Evolutionary conservation across 2,329 filamentous ascomycete species (phyloP).

Genomic region (Ophiognomonia clavigignenti-juglandacearum): DNA sequence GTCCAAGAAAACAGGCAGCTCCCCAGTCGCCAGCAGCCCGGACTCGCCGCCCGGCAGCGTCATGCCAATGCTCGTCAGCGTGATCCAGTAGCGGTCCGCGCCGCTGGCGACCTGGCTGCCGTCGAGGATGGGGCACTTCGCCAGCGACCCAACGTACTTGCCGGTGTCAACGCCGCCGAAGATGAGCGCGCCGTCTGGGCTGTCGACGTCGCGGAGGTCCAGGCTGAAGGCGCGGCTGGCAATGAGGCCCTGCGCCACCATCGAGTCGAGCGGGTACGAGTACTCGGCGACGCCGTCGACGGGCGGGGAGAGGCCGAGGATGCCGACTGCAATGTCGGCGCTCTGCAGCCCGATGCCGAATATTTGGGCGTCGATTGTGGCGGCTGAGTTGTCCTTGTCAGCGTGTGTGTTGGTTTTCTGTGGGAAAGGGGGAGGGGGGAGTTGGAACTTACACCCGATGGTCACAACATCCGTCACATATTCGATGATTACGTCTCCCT

Average conservation of each 20-base stretch:
- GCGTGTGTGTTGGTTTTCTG: not conserved
- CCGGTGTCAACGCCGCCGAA: conserved; percentile 49
- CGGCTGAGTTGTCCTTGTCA: conserved; percentile 20
- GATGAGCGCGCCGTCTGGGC: conserved; percentile 42
- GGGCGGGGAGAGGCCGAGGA: conserved; percentile 44
- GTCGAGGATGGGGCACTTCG: conserved; percentile 36
- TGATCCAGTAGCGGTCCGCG: conserved; percentile 29
- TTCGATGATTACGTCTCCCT: conserved; percentile 33
- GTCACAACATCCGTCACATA: conserved; percentile 43
- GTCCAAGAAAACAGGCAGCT: conserved; percentile 36
- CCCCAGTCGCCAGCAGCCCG: conserved; percentile 18
- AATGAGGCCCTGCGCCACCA: conserved; percentile 42
- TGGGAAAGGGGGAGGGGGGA: not conserved
- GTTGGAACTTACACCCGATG: conserved; percentile 34
- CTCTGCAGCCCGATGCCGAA: conserved; percentile 44
- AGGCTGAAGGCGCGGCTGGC: conserved; percentile 46
- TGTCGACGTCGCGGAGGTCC: conserved; percentile 41
- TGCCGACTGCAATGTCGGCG: conserved; percentile 44
- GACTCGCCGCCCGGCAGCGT: conserved; percentile 19
- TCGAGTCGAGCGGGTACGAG: conserved; percentile 47
- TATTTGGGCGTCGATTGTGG: conserved; percentile 38
- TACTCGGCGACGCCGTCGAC: conserved; percentile 35
- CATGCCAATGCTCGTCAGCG: conserved; percentile 22
- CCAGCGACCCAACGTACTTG: conserved; percentile 44
- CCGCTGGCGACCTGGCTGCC: conserved; percentile 17